Conservation (phyloP, 2,329 filamentous ascomycete species). For the Emergomyces pasteurianus region DNA sequence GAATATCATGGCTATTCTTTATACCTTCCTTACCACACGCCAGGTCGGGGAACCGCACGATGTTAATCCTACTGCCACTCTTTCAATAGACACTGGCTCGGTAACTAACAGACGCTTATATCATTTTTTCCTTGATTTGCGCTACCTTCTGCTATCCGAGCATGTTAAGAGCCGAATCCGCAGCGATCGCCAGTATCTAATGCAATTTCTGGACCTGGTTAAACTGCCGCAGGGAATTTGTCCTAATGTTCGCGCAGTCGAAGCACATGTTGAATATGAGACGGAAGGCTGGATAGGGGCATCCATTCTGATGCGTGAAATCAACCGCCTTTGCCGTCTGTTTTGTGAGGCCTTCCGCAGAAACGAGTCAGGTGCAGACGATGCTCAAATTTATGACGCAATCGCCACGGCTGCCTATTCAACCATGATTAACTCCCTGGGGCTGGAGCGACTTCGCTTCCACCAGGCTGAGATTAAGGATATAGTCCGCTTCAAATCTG, state of each 20-base stretch:
- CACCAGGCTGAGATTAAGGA: constrained; percentile 78
- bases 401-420: constrained; percentile 56
- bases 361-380: constrained; percentile 50
- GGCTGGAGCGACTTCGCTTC: constrained; percentile 77
- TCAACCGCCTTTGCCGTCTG: constrained; percentile 82
- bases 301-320: constrained; percentile 84
- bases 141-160: constrained; percentile 77
- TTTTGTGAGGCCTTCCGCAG: constrained; percentile 77
- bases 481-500: constrained; percentile 66
- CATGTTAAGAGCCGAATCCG: constrained; percentile 80
- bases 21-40: constrained; percentile 90
- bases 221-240: constrained; percentile 96
- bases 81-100: constrained; percentile 88
- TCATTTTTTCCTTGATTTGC: constrained; percentile 92
- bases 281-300: constrained; percentile 97
- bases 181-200: constrained; percentile 70
- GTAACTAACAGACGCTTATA: constrained; percentile 94
- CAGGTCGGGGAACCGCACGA: constrained; percentile 92
- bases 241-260: constrained; percentile 80
- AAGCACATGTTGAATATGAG: constrained; percentile 96
- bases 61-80: constrained; percentile 69
- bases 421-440: constrained; percentile 79
- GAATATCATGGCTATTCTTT: constrained; percentile 88
- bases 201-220: constrained; percentile 90
- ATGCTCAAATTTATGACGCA: constrained; percentile 58